phyloP scores from a whole-genome alignment of 2,329 filamentous ascomycete genomes.

The Cyphellophora europaea region DNA sequence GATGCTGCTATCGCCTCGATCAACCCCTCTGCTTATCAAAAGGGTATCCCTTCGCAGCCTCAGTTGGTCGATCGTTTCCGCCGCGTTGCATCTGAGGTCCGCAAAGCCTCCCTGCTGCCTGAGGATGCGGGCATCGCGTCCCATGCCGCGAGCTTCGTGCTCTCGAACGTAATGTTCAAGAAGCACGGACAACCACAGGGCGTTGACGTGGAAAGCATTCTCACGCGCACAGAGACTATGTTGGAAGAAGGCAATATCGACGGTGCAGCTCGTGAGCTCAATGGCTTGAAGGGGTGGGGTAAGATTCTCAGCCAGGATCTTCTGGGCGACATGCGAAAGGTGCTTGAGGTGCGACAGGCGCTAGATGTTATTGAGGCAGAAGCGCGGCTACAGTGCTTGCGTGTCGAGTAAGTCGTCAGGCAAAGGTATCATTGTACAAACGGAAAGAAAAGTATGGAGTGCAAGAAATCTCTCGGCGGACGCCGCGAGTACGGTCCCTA shows the following conservation, averaged over 20 bases:
- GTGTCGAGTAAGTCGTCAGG: conserved; percentile 75
- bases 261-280: conserved; percentile 88
- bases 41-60: conserved; percentile 71
- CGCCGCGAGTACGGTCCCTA: too few relatives aligned
- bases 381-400: conserved; percentile 77
- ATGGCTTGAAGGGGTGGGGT: conserved; percentile 83
- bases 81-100: conserved; percentile 80
- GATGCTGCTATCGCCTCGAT: conserved; percentile 94
- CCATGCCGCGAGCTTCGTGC: conserved; percentile 78
- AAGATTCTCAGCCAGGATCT: conserved; percentile 92
- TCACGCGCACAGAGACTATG: conserved; percentile 78
- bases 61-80: conserved; percentile 94
- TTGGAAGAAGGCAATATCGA: conserved; percentile 92
- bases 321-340: conserved; percentile 81
- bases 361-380: conserved; percentile 91
- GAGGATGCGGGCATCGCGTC: conserved; percentile 91
- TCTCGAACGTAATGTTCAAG: conserved; percentile 94
- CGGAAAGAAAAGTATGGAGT: too few relatives aligned
- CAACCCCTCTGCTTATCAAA: conserved; percentile 87
- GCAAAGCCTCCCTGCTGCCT: conserved; percentile 86
- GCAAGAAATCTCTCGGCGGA: too few relatives aligned
- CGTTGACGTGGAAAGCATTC: conserved; percentile 85
- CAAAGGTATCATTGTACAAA: too few relatives aligned
- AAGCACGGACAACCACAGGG: conserved; percentile 78
- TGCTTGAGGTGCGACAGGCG: conserved; percentile 91